These are phyloP conservation scores for Diacronema lutheri DNA, from an alignment of 78 protist genomes.

Conservation along the genomic window DNA sequence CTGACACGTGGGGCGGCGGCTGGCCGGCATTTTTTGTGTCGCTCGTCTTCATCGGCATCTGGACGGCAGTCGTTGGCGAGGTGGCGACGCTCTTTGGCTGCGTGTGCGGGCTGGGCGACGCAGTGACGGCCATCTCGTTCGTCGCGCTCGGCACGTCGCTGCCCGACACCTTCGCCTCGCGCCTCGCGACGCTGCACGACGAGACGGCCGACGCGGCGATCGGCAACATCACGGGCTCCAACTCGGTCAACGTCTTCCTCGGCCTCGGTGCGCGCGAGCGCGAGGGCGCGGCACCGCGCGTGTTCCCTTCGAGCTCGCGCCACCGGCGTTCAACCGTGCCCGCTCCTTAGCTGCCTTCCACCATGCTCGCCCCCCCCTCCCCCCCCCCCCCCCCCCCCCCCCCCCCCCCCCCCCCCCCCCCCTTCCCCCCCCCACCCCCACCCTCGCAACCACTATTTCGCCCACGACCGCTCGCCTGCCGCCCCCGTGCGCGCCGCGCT, in stretches of 20 bases:
- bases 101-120: background rate
- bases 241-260: conserved; percentile 14
- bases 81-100: conserved; percentile 7
- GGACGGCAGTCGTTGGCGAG: conserved; percentile 19
- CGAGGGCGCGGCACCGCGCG: no score
- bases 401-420: no score
- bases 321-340: no score
- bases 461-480: no score
- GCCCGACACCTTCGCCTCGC: conserved; percentile 24
- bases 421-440: no score
- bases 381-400: no score
- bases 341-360: no score
- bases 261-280: conserved; percentile 22
- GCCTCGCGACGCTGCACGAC: background rate
- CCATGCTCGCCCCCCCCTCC: no score
- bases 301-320: no score
- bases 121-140: conserved; percentile 16
- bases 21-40: conserved; percentile 4
- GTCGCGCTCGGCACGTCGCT: conserved; percentile 32
- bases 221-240: conserved; percentile 15
- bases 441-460: no score
- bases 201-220: conserved; percentile 10
- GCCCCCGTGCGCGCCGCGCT: no score
- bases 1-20: background rate
- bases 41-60: conserved; percentile 14